A percentile compares a stretch with the other conserved stretches of the same genome.
Conservation (phyloP, 345 rosid species). For the Populus nigra region DNA sequence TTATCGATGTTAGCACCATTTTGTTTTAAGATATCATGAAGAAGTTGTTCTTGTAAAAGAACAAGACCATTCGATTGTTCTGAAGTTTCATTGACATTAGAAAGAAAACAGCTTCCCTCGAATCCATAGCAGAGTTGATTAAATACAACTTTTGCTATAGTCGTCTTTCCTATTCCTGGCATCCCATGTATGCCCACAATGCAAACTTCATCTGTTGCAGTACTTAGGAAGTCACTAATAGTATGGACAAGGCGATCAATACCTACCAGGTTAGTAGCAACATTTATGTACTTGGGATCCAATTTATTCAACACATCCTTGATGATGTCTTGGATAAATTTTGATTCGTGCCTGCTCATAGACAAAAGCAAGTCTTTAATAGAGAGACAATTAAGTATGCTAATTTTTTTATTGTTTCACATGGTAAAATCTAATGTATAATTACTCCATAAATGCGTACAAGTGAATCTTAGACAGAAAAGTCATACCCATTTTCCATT, state of each 20-base stretch:
- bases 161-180: background rate
- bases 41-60: background rate
- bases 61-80: background rate
- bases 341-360: conserved; percentile 26
- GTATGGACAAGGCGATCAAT: background rate
- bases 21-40: background rate
- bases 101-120: background rate
- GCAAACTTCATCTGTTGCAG: background rate
- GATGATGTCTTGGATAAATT: conserved; percentile 29
- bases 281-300: background rate
- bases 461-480: no score
- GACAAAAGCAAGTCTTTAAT: no score
- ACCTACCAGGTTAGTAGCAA: background rate
- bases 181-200: background rate
- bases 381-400: background rate
- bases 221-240: conserved; percentile 14
- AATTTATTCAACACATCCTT: conserved; percentile 27
- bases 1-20: background rate
- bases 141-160: background rate
- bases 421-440: no score
- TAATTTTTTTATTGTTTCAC: no score
- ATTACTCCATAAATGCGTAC: no score
- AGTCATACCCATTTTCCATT: background rate
- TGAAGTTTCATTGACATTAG: background rate
- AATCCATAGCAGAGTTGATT: background rate